A percentile compares a stretch with the other conserved stretches of the same genome.
Evolutionary conservation across 2,329 filamentous ascomycete genomes (phyloP).

Genomic region (Ceratocystis alfenasii): DNA sequence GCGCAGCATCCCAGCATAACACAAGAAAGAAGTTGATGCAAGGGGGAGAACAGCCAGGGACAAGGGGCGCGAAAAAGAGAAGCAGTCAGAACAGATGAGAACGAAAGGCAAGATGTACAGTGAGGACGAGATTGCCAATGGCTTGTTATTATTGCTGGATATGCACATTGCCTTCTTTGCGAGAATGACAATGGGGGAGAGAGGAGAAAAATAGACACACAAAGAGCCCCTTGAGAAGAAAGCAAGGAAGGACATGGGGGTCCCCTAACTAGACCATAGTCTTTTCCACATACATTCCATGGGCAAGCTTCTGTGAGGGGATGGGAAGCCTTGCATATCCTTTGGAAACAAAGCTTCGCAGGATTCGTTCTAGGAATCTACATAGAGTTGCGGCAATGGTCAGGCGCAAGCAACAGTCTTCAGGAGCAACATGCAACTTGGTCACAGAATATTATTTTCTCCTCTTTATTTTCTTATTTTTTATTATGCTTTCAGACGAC

Average conservation of each 20-base stretch:
- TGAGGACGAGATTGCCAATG: too few relatives aligned
- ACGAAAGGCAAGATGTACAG: background rate
- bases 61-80: background rate
- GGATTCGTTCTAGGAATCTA: constrained; percentile 1
- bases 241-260: too few relatives aligned
- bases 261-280: too few relatives aligned
- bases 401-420: background rate
- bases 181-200: too few relatives aligned
- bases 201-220: too few relatives aligned
- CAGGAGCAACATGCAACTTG: background rate
- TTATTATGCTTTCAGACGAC: too few relatives aligned
- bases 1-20: background rate
- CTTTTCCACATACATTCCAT: background rate
- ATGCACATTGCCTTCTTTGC: too few relatives aligned
- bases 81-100: background rate
- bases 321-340: background rate
- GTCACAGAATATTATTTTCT: too few relatives aligned
- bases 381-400: background rate
- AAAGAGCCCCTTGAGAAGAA: too few relatives aligned
- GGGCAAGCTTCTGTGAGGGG: too few relatives aligned
- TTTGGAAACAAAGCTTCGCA: background rate
- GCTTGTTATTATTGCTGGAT: too few relatives aligned
- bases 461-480: too few relatives aligned
- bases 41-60: background rate
- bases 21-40: background rate